Conservation (phyloP, 176 grass and related monocot species). For the Panicum miliaceum region DNA sequence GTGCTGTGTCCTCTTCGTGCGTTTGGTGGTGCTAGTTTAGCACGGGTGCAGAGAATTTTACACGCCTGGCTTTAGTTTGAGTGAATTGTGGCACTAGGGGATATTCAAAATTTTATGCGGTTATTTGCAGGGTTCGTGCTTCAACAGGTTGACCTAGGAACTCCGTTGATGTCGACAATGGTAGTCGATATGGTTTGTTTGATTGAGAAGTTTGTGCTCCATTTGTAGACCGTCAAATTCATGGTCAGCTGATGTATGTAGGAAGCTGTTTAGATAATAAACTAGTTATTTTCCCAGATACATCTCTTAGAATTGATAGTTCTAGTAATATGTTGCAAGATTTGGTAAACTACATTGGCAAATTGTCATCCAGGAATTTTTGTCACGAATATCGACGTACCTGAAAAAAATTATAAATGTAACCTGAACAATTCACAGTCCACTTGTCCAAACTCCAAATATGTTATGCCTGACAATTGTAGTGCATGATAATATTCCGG, state of each 20-base stretch:
- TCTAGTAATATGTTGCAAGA: conserved; percentile 5
- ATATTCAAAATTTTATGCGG: background rate
- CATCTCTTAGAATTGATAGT: background rate
- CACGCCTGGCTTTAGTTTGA: background rate
- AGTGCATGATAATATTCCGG: background rate
- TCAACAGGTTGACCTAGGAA: background rate
- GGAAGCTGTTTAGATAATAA: background rate
- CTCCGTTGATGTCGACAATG: background rate
- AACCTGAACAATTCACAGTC: background rate
- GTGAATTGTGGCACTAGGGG: background rate
- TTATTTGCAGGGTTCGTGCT: background rate
- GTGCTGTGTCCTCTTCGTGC: background rate
- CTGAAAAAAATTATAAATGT: background rate
- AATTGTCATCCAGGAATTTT: background rate
- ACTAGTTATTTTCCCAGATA: background rate
- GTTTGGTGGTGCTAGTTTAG: background rate
- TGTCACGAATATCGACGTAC: background rate
- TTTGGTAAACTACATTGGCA: background rate
- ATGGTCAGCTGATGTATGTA: background rate
- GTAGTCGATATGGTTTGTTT: background rate
- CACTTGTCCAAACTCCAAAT: background rate
- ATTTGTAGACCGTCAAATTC: background rate
- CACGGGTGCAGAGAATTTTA: background rate
- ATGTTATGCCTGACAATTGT: background rate
- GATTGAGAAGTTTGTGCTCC: background rate